A percentile compares a stretch with the other conserved stretches of the same genome.
These are phyloP conservation scores for Hemisphaericaspora xylanilytica DNA, from an alignment of 1,139 yeast genomes.

Conservation along the genomic window DNA sequence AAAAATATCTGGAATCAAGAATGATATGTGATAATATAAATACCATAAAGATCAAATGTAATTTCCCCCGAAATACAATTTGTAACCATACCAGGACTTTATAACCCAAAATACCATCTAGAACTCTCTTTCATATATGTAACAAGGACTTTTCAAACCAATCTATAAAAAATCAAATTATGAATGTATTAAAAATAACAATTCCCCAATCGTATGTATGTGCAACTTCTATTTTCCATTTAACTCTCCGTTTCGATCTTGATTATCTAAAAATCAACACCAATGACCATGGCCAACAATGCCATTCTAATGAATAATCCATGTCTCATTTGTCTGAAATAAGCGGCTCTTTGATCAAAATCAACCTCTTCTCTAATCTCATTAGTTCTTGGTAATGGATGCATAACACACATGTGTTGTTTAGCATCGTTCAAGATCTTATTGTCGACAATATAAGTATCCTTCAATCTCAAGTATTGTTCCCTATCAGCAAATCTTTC, in stretches of 20 bases:
- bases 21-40: no score
- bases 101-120: no score
- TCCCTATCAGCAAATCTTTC: slow-evolving; percentile 81
- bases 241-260: no score
- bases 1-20: no score
- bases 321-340: slow-evolving; percentile 98
- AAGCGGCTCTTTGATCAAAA: slow-evolving; percentile 98
- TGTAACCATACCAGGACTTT: no score
- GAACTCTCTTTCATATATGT: no score
- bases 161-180: background rate
- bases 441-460: slow-evolving; percentile 89
- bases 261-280: slow-evolving; percentile 72
- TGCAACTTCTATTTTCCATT: no score
- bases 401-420: slow-evolving; percentile 98
- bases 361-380: slow-evolving; percentile 98
- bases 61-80: slow-evolving; percentile 1
- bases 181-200: no score
- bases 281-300: slow-evolving; percentile 94
- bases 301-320: slow-evolving; percentile 99
- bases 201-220: no score
- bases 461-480: slow-evolving; percentile 86
- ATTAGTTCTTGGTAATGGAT: slow-evolving; percentile 95
- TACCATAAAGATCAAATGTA: no score
- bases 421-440: slow-evolving; percentile 87
- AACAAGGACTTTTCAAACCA: no score